Base-by-base conservation (phyloP, 306 rosid species). In the Lotus japonicus region DNA sequence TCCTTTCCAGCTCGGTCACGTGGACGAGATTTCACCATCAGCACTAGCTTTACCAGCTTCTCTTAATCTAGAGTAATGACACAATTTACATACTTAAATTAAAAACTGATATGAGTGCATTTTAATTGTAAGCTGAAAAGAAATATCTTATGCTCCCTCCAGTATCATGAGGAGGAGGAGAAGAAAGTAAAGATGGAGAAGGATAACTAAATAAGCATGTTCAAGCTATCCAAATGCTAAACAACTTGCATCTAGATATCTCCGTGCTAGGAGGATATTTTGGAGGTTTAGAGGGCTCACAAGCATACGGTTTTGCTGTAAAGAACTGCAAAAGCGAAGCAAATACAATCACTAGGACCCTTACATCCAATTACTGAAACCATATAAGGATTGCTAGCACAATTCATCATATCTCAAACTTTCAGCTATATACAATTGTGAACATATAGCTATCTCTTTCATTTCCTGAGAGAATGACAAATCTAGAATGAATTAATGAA, bases 221-320 rank as follows among this genome's bases (percentile, higher is more conserved):
- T 17, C 5, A 43, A 61, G 52, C 53, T 61, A 45, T 33, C 46
- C 11, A 21, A 45, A 44, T 17, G 58, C 50, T 8, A 11, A n/a
- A 51, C 45, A 75, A 58, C 31, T 31, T 39, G 17, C 36, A 17
- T 31, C 3, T 97, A 74, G 90, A 97, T 95, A 94, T 94, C 89
- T 94, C 99, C 84, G 90, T 94, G 80, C 96, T 87, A 74, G 99
- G 99, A 71, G 99, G 99, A 85, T 94, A 94, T 78, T 90, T 94
- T 17, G 99, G 99, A 70, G 90, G 96, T 84, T 95, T 94, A 28
- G 99, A 85, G 33, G 99, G 99, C 9, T 94, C 99, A 84, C 99
- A 94, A 23, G 99, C 97, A 80, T 94, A 86, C 10, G 97, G 97
- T 76, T 85, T 84, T 52, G 95, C 87, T 9, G 88, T 90, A 81